Evolutionary conservation across 331 rosid genomes (phyloP).

Genomic region (Rhamnella rubrinervis): DNA sequence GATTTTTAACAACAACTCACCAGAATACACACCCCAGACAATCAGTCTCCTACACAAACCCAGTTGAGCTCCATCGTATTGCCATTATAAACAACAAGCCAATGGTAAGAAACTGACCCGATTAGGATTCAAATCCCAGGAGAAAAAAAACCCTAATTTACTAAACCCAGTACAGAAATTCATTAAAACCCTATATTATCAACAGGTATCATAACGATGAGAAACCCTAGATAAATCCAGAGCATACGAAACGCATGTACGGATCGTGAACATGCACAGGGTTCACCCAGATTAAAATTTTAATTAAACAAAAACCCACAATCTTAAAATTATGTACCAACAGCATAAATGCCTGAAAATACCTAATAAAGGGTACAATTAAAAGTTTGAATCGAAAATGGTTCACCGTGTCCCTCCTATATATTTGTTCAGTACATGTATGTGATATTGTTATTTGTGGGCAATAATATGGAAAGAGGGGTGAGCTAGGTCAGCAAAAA

Average conservation of each 20-base stretch:
- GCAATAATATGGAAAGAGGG: slow-evolving; percentile 25
- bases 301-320: slow-evolving; percentile 18
- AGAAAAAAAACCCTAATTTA: slow-evolving; percentile 28
- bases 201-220: slow-evolving; percentile 7
- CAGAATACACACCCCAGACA: slow-evolving; percentile 3
- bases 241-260: slow-evolving; percentile 21
- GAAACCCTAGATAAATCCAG: slow-evolving; percentile 38
- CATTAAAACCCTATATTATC: slow-evolving; percentile 36
- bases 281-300: background rate
- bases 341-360: slow-evolving; percentile 30
- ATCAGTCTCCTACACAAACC: background rate
- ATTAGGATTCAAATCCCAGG: background rate
- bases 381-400: slow-evolving; percentile 37
- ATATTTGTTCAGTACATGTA: background rate
- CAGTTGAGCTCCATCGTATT: background rate
- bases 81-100: slow-evolving; percentile 7
- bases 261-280: background rate
- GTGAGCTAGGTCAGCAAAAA: slow-evolving; percentile 52
- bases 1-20: background rate
- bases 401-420: slow-evolving; percentile 26
- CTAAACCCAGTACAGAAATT: slow-evolving; percentile 19
- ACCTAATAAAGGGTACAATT: slow-evolving; percentile 20
- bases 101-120: slow-evolving; percentile 1
- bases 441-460: background rate
- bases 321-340: slow-evolving; percentile 37